Conservation (phyloP, 768 basidiomycete genomes). For the Termitomyces sp. region DNA sequence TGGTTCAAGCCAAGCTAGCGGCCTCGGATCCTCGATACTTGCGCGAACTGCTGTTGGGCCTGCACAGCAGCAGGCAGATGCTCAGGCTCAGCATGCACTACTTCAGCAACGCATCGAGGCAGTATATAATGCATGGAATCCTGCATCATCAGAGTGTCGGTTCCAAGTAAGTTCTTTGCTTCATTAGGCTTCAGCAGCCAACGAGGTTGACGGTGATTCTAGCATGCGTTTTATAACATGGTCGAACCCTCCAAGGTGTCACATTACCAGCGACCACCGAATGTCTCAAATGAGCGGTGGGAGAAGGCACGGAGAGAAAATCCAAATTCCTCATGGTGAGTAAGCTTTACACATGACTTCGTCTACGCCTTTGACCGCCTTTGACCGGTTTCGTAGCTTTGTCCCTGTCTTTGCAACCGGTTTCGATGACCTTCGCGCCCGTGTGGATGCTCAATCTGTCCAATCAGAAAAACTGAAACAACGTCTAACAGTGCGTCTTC, state of each 20-base stretch:
- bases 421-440: constrained; percentile 74
- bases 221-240: constrained; percentile 85
- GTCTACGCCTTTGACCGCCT: neutral
- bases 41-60: constrained; percentile 30
- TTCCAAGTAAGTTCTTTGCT: constrained; percentile 58
- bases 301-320: constrained; percentile 76
- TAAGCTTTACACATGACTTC: neutral
- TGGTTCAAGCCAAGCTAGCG: constrained; percentile 19
- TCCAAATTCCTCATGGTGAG: constrained; percentile 74
- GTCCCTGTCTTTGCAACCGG: constrained; percentile 78
- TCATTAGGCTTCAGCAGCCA: neutral
- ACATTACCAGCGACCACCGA: constrained; percentile 65
- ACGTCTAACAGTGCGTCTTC: constrained; percentile 45
- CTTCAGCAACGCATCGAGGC: constrained; percentile 56
- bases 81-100: constrained; percentile 50
- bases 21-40: constrained; percentile 25
- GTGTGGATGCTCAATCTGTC: constrained; percentile 68
- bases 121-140: constrained; percentile 67
- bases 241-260: constrained; percentile 64
- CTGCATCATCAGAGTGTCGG: constrained; percentile 59
- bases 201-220: neutral
- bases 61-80: constrained; percentile 48
- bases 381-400: constrained; percentile 35
- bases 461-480: constrained; percentile 65
- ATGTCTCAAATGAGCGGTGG: constrained; percentile 74